Conservation (phyloP, 2,329 filamentous ascomycete genomes). For the Fusarium sp. region DNA sequence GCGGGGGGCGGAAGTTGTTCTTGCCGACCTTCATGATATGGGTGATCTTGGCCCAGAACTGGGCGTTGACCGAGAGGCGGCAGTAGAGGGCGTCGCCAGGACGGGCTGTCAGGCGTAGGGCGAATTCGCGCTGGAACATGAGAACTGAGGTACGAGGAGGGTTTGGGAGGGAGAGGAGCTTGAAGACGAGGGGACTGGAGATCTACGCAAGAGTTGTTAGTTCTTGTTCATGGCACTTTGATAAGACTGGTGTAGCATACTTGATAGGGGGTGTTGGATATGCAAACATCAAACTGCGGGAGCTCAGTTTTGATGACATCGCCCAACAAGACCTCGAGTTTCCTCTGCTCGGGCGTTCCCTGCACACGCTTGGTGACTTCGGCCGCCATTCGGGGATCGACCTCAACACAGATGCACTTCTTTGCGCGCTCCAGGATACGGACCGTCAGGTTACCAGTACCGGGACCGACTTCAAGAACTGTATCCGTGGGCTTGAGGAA, state of each 20-base stretch:
- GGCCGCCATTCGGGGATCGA: conserved; percentile 96
- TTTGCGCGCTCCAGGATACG: conserved; percentile 90
- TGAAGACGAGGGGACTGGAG: conserved; percentile 90
- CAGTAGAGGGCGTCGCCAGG: conserved; percentile 92
- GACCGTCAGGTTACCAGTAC: conserved; percentile 89
- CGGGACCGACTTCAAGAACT: conserved; percentile 92
- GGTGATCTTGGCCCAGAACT: conserved; percentile 80
- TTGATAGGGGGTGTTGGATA: conserved; percentile 75
- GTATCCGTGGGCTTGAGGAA: conserved; percentile 89
- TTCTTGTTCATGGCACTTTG: not conserved
- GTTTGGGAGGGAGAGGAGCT: conserved; percentile 83
- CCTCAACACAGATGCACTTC: conserved; percentile 84
- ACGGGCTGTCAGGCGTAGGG: conserved; percentile 86
- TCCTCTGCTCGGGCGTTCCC: conserved; percentile 84
- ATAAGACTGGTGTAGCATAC: conserved; percentile 48
- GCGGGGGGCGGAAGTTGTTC: conserved; percentile 97
- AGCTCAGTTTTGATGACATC: conserved; percentile 88
- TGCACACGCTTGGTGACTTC: conserved; percentile 95
- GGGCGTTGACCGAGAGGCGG: conserved; percentile 90
- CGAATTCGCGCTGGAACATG: conserved; percentile 98
- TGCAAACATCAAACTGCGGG: conserved; percentile 83
- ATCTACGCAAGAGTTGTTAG: conserved; percentile 65
- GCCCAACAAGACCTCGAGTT: conserved; percentile 88
- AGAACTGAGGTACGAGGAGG: conserved; percentile 87
- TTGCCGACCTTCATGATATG: conserved; percentile 92